Base-by-base conservation (phyloP, 2,329 filamentous ascomycete genomes). In the Neofusicoccum sp. region DNA sequence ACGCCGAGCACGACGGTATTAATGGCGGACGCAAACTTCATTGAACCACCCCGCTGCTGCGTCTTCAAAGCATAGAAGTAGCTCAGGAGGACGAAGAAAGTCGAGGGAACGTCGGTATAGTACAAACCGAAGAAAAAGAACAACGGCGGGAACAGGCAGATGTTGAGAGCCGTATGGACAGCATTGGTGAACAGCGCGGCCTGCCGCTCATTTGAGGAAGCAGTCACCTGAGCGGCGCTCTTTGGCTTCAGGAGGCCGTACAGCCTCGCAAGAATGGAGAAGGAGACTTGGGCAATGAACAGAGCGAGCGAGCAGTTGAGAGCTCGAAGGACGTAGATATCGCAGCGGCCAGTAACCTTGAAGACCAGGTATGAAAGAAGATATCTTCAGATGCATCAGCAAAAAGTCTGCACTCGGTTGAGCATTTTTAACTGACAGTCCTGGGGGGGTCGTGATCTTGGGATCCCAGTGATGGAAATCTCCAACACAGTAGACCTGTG, bases 111-210 rank as follows among this genome's bases (percentile, higher is more conserved):
- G 73, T 99, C 95, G 0, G 95, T 99, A 73, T 99, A 99, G 74
- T 96, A 99, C 6, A 99, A 79, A 0, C 86, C 92, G 0, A 91
- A 95, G 75, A 99, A 99, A 82, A 99, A 99, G 80, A 96, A 97
- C 0, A 99, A 74, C 0, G 93, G 85, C 0, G 95, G 95, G 64
- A 98, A 97, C 0, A 96, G 79, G 16, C 86, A 86, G 41, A 96
- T 84, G 66, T 97, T 96, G 65, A 95, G 70, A 2, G 88, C 89
- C 0, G 85, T 86, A 66, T 91, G 85, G 28, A 83, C 71, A 3
- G 74, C 68, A 40, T 56, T 61, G 33, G 51, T 41, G 33, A 67
- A 78, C 70, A 66, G 14, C 26, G 49, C 44, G 2, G 67, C 80
- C 78, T 33, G 74, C 60, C 69, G 67, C 8, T 61, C 40, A 20